Base-by-base conservation (phyloP, 345 rosid species). In the Eucalyptus sideroxylon region DNA sequence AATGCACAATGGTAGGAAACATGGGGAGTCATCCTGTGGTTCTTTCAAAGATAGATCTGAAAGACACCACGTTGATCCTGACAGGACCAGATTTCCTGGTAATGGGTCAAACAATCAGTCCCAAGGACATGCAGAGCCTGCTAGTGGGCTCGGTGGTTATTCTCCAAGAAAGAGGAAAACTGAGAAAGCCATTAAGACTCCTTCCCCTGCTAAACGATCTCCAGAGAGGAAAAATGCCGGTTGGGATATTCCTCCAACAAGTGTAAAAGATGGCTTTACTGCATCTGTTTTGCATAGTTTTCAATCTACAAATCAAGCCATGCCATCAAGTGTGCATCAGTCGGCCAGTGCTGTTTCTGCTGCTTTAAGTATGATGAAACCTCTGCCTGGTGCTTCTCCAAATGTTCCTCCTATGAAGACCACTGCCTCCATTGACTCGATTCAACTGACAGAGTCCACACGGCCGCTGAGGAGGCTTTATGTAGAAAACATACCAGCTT, bases 141-240 rank as follows among this genome's bases (percentile, higher is more conserved):
- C 90, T 44, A 96, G 99, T 91, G 95, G 99, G 86, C 96, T 98
- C 89, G 98, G 99, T 90, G 99, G 99, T 88, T 97, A 97, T 93
- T 97, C 98, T 27, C 99, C 99, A 34, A 95, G 98, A 92, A 97
- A 96, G 94, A 96, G 98, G 90, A 98, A 94, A 92, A 92, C 92
- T 65, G 95, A 95, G 87, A 92, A 93, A 59, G 93, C 94, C 92
- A 90, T 86, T 90, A 96, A 93, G 95, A 95, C 95, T 87, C 95
- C 95, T 88, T 95, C 99, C 50, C 98, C 97, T 55, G 60, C 92
- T 88, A 95, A 92, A 90, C 94, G 90, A 82, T 93, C 97, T 24
- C 95, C 96, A 15, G 98, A 95, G 92, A 96, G 95, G 92, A 96
- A 93, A 94, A 86, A 86, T 91, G 98, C 95, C 83, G 97, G 94